Base-by-base conservation (phyloP, 345 rosid genomes). In the Cardiospermum halicacabum region DNA sequence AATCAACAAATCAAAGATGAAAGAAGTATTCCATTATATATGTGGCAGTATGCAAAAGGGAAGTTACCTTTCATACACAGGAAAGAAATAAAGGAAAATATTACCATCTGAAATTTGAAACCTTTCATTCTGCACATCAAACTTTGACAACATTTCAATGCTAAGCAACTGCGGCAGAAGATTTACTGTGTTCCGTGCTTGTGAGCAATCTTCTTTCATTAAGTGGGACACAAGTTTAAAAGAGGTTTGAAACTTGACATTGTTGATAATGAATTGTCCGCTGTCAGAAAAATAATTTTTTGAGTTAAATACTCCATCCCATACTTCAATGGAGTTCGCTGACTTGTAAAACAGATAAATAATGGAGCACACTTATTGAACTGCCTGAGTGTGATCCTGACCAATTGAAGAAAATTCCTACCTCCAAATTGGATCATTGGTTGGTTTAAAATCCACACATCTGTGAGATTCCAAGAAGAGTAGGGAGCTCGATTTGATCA, bases 41-140 rank as follows among this genome's bases (percentile, higher is more conserved):
- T n/a, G 3, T 1, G 9, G 30, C 25, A 27, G 16, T 19, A 56
- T 47, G n/a, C 11, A 1, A 34, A 18, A 34, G 56, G 11, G 25
- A 12, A 12, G 60, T 24, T 31, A 58, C 70, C 75, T 71, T 63
- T 71, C 70, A 59, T 32, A 25, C 60, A 21, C 49, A 13, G 75
- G 75, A 18, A 65, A 71, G 51, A 65, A 47, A 66, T 66, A 66
- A 66, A 72, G 61, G 47, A 11, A 53, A 45, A 61, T 67, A 55
- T 34, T 0, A 12, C 60, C 70, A 26, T 32, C 62, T 53, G 39
- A 56, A 22, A 12, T 66, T 56, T 45, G 31, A 55, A 72, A 65
- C 21, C 24, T 66, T 21, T 10, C 56, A 7, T 62, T 67, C 71
- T 71, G 47, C 21, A 15, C 53, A 55, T 54, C 71, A 31, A 32